Base-by-base conservation (phyloP, 2,329 filamentous ascomycete genomes). In the Calonectria multiphialidica region DNA sequence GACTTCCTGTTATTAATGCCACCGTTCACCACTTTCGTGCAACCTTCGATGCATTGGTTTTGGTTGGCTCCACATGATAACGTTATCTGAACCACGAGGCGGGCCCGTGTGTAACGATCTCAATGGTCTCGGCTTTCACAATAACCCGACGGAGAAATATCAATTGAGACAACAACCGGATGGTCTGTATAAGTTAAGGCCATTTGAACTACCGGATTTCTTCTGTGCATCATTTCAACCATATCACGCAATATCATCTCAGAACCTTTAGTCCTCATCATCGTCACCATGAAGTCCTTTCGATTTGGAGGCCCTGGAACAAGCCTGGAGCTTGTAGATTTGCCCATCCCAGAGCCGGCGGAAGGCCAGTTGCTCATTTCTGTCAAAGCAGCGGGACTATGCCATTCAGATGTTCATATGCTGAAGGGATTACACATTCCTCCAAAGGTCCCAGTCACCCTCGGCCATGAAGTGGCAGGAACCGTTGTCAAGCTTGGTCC, bases 211-310 rank as follows among this genome's bases (percentile, higher is more conserved):
- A n/a, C 21, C n/a, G 28, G 9, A 3, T 37, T 35, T 25, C 28
- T 28, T 37, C 21, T 16, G 13, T 40, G 25, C 5, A 16, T 45
- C 25, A 47, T 5, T 50, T 18, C 8, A 2, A 21, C 2, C 13
- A 16, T 16, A 50, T 30, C 15, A 7, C 6, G 9, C 47, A 30
- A 30, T 3, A 6, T 3, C 2, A 18, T 3, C 12, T 2, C 16
- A 47, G 10, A n/a, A 12, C 16, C 15, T 49, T 40, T 7, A 21
- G 9, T 25, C 6, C n/a, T n/a, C n/a, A 30, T 2, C 16, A 33
- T n/a, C 21, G 30, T 53, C 13, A 69, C 35, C 57, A 73, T 73
- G 71, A 65, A 73, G 47, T n/a, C 71, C 23, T 73, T 73, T 30
- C 71, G 50, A 42, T 63, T 67, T 57, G 30, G 25, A 12, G 49